Evolutionary conservation across 768 basidiomycete species (phyloP).

Genomic region (Lactifluus piperatus): DNA sequence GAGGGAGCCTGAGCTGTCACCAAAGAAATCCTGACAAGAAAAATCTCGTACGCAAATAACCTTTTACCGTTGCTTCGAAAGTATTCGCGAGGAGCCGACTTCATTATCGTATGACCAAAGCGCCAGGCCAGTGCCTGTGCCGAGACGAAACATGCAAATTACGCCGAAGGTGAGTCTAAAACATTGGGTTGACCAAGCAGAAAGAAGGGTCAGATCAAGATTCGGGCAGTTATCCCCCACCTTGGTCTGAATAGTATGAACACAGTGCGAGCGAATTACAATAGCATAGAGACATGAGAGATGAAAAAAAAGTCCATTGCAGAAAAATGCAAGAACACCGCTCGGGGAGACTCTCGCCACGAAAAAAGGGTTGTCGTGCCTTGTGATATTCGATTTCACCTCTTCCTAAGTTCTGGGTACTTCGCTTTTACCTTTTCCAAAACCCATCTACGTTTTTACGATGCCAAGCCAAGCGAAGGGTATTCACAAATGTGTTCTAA

Average conservation of each 20-base stretch:
- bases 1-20: no score
- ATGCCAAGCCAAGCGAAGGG: no score
- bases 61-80: not conserved
- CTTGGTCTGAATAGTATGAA: no score
- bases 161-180: no score
- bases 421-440: no score
- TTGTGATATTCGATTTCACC: no score
- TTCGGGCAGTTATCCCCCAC: not conserved
- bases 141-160: not conserved
- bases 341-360: not conserved
- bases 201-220: not conserved
- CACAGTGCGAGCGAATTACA: not conserved
- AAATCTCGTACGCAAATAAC: not conserved
- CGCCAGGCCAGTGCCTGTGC: not conserved
- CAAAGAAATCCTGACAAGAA: not conserved
- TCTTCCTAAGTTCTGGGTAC: no score
- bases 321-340: no score
- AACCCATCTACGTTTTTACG: no score
- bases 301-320: not conserved
- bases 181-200: not conserved
- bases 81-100: not conserved
- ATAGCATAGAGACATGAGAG: not conserved
- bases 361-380: not conserved
- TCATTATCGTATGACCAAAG: not conserved
- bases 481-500: no score